Evolutionary conservation across 1,139 yeast genomes (phyloP), one percentile per base, ranked within the genome.

Genomic region (Maudiozyma humilis): DNA sequence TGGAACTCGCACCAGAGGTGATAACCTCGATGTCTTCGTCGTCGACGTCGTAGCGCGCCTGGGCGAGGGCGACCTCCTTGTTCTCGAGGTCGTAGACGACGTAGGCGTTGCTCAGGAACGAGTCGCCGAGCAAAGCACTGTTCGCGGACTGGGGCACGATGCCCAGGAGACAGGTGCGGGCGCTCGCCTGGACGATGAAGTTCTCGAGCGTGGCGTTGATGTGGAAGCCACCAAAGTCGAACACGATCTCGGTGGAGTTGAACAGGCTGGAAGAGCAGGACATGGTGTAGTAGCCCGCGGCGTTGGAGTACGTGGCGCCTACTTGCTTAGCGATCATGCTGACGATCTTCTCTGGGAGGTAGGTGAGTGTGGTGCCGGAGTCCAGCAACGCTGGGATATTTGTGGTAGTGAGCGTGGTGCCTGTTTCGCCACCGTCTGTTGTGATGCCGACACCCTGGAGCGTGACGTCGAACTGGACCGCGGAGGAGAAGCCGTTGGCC

Each of bases 51-150:
- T 75, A 46, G 35, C 57, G 65, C 4, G 79, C 82, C 51, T 75
- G 85, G 1, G 94, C 96, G 42, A 88, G 45, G 1, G 82, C 78
- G 29, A 88, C 67, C 57, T 79, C 77, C 42, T 67, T 63, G 50
- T 75, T 75, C 25, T 82, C 89, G 50, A 86, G 66, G 62, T 88
- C 93, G 55, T 75, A 86, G 36, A 86, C 95, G 44, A 81, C 76
- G 59, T 87, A 87, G 5, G 85, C 88, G 44, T 76, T 70, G 47
- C 87, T 72, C 54, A 88, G 66, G 63, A 87, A 79, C 29, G 80
- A 74, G 62, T 85, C 95, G 38, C 96, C 96, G 13, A 86, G 59
- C 10, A 77, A 66, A 39, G 64, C 61, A 23, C 56, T 59, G 27
- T 57, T 63, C 17, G 62, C 61, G 12, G 37, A 43, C 19, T 64